phyloP scores from a whole-genome alignment of 1,139 yeast genomes.

The Yamadazyma mexicana region DNA sequence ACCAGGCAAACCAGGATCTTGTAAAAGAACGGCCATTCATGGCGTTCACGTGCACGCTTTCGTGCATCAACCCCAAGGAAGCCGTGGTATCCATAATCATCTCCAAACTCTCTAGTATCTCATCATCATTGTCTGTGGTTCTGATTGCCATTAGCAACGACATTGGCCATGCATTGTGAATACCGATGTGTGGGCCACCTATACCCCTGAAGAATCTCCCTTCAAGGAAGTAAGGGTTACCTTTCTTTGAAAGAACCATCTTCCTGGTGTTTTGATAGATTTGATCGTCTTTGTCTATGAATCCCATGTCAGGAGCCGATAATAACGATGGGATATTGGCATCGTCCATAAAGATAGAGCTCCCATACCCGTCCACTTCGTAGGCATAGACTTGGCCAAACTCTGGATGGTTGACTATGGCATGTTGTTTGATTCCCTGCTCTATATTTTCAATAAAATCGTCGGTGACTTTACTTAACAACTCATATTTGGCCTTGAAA shows the following conservation, averaged over 20 bases:
- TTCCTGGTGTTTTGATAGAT: constrained; percentile 76
- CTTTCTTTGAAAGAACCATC: constrained; percentile 67
- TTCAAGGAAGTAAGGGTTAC: constrained; percentile 74
- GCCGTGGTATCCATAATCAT: constrained; percentile 62
- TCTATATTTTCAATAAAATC: constrained; percentile 44
- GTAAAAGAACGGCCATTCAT: constrained; percentile 51
- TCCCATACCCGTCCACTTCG: constrained; percentile 87
- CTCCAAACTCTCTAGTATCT: constrained; percentile 53
- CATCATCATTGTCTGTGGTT: constrained; percentile 71
- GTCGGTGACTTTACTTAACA: constrained; percentile 22
- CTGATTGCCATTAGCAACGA: constrained; percentile 70
- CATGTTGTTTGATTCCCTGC: constrained; percentile 62
- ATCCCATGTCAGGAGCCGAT: constrained; percentile 81
- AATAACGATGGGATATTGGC: constrained; percentile 85
- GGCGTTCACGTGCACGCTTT: constrained; percentile 68
- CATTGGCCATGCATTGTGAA: constrained; percentile 89
- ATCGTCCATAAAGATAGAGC: constrained; percentile 78
- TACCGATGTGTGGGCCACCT: constrained; percentile 91
- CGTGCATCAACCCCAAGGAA: constrained; percentile 82
- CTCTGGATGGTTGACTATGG: constrained; percentile 62
- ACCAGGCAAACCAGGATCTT: constrained; percentile 93
- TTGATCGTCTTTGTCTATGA: constrained; percentile 48
- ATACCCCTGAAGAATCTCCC: constrained; percentile 71
- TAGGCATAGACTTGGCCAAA: constrained; percentile 83
- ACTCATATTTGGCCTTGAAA: constrained; percentile 8